A percentile compares a stretch with the other conserved stretches of the same genome.
Evolutionary conservation across 2,329 filamentous ascomycete species (phyloP).

Genomic region (Penicillium glabrum): DNA sequence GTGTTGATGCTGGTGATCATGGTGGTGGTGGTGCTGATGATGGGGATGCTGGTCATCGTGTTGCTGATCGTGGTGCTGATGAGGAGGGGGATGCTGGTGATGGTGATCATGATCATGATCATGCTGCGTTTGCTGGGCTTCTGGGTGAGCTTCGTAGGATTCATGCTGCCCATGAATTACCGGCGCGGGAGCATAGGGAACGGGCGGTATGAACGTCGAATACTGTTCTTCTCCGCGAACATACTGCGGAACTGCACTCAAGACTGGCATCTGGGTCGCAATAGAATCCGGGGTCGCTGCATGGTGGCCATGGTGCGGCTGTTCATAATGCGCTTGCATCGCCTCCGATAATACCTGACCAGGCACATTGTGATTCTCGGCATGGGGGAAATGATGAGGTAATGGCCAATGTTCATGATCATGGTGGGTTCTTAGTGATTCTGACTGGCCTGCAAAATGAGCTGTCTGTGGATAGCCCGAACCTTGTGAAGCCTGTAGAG

Average conservation of each 20-base stretch:
- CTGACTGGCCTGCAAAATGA: neutral
- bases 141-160: constrained; percentile 7
- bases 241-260: constrained; percentile 45
- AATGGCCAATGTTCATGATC: constrained; percentile 1
- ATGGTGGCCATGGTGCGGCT: neutral
- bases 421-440: neutral
- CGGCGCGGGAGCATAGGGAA: constrained; percentile 14
- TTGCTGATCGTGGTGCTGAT: neutral
- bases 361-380: neutral
- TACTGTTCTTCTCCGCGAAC: constrained; percentile 47
- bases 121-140: neutral
- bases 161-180: constrained; percentile 13
- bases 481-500: neutral
- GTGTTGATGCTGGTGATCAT: neutral
- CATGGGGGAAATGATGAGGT: constrained; percentile 5
- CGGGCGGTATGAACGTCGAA: constrained; percentile 30
- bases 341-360: neutral
- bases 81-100: neutral
- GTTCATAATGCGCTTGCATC: neutral
- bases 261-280: constrained; percentile 14
- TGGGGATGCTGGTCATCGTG: neutral
- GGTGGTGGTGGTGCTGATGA: neutral
- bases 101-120: neutral
- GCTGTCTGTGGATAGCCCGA: neutral
- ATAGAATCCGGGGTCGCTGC: neutral